Conservation (phyloP, 805 yeast species). For the Nakazawaea holstii region DNA sequence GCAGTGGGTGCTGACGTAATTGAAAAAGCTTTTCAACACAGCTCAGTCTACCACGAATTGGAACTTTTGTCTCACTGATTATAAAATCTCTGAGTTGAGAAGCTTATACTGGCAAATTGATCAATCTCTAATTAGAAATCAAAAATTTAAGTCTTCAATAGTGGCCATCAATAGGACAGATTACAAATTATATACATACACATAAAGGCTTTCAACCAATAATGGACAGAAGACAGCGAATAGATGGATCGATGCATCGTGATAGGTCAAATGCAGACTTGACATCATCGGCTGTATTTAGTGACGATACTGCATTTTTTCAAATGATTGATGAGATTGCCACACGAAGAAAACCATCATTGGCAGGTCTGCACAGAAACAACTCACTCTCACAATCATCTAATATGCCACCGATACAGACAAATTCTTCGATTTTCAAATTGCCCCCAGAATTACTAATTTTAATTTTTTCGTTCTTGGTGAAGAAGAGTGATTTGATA, state of each 20-base stretch:
- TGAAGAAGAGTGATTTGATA: slow-evolving; percentile 53
- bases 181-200: no score
- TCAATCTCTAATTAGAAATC: no score
- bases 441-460: slow-evolving; percentile 59
- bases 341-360: slow-evolving; percentile 3
- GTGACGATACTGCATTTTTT: slow-evolving; percentile 9
- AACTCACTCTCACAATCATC: slow-evolving; percentile 4
- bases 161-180: no score
- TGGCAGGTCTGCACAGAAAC: slow-evolving; percentile 7
- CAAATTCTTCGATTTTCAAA: slow-evolving; percentile 34
- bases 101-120: no score
- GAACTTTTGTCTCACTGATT: no score
- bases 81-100: no score
- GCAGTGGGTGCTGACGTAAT: no score
- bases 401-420: background rate
- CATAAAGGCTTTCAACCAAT: no score
- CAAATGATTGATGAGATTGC: slow-evolving; percentile 10
- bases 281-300: background rate
- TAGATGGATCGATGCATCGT: background rate
- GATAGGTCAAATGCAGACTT: slow-evolving; percentile 5
- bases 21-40: no score
- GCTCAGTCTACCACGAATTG: no score
- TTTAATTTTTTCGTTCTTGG: slow-evolving; percentile 60
- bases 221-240: slow-evolving; percentile 1
- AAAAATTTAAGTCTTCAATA: no score